Percentiles rank a stretch among this genome's conserved stretches.
Evolutionary conservation across 495 filamentous ascomycete genomes (phyloP).

Genomic region (Penicillium longicatenatum): DNA sequence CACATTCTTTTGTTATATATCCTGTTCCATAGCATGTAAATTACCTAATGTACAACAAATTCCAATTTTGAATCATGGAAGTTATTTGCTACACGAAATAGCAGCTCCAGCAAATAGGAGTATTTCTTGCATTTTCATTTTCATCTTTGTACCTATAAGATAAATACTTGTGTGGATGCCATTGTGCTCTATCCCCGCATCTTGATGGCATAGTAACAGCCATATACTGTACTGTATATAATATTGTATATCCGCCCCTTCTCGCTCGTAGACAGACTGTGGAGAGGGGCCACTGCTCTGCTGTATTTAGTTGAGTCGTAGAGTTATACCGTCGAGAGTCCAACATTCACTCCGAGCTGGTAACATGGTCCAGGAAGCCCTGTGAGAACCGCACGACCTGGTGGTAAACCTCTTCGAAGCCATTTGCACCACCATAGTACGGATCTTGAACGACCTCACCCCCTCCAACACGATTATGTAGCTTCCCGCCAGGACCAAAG

Average conservation of each 20-base stretch:
- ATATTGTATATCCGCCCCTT: not conserved
- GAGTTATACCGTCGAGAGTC: not conserved
- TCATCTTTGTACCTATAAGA: no score
- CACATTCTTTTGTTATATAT: not conserved
- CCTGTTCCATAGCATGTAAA: not conserved
- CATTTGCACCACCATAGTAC: conserved; percentile 83
- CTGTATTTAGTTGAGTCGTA: not conserved
- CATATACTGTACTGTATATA: no score
- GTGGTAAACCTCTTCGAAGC: conserved; percentile 84
- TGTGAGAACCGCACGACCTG: conserved; percentile 79
- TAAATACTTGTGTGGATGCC: no score
- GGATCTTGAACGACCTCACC: conserved; percentile 84
- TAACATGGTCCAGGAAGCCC: conserved; percentile 63
- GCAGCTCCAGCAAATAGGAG: no score
- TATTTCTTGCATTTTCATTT: no score
- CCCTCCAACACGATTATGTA: conserved; percentile 69
- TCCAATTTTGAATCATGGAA: not conserved
- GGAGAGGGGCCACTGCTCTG: not conserved
- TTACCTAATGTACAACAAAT: not conserved
- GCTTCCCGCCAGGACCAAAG: conserved; percentile 66
- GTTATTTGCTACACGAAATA: no score
- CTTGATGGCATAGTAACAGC: not conserved
- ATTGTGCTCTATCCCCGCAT: not conserved
- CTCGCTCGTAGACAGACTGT: not conserved
- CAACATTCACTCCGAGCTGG: conserved; percentile 17